phyloP scores from a whole-genome alignment of 768 basidiomycete species.

The Pilatotrama ljubarskyi region DNA sequence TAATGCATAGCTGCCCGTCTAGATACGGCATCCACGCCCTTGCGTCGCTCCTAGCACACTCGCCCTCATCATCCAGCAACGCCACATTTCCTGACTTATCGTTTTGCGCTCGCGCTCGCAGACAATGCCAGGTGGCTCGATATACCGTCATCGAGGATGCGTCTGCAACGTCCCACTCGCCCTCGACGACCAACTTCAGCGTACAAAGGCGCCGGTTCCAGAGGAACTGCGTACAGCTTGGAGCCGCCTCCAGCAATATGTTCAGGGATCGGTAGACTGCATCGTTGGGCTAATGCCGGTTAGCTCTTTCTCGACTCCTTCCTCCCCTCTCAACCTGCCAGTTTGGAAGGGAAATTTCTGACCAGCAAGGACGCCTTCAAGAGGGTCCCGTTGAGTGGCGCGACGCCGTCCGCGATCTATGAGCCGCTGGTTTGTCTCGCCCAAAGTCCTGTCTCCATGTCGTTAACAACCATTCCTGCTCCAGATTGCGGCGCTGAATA shows the following conservation, averaged over 20 bases:
- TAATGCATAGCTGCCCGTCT: no score
- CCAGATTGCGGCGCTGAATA: not conserved
- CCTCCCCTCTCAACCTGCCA: not conserved
- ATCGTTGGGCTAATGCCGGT: conserved; percentile 11
- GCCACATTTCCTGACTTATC: no score
- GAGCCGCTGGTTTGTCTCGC: not conserved
- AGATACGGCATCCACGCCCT: no score
- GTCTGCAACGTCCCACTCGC: not conserved
- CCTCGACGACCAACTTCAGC: not conserved
- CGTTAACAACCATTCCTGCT: not conserved
- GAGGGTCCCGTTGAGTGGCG: not conserved
- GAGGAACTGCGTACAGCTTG: not conserved
- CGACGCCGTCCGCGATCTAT: not conserved
- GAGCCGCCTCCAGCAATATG: not conserved
- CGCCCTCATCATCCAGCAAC: no score
- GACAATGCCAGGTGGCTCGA: no score
- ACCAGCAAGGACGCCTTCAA: not conserved
- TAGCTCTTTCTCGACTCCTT: conserved; percentile 1
- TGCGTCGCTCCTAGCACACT: conserved; percentile 1
- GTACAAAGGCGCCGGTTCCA: not conserved
- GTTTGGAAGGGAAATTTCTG: no score
- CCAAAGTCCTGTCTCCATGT: not conserved
- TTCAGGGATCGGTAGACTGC: not conserved
- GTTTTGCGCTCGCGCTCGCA: no score
- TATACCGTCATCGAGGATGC: no score